These are phyloP conservation scores for Penicillium roqueforti DNA, from an alignment of 495 filamentous ascomycete species.

Conservation along the genomic window DNA sequence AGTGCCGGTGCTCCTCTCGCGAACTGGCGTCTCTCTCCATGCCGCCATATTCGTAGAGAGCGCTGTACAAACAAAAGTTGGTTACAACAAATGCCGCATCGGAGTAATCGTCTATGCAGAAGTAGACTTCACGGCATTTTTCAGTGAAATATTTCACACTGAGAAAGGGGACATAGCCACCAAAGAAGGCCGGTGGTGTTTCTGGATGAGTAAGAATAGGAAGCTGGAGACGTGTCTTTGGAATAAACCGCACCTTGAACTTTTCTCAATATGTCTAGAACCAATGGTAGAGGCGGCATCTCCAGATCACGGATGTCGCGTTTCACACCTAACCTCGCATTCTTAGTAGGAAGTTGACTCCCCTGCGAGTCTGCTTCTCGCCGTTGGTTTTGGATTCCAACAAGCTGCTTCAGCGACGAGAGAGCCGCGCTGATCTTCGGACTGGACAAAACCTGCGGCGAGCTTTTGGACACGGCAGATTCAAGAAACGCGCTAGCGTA, in stretches of 20 bases:
- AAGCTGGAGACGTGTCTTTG: not conserved
- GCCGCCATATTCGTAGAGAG: conserved; percentile 50
- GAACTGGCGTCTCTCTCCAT: conserved; percentile 23
- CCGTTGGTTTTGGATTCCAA: conserved; percentile 44
- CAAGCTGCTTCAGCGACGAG: conserved; percentile 54
- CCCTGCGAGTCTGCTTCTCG: conserved; percentile 36
- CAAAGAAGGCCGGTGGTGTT: conserved; percentile 20
- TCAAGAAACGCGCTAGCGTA: conserved; percentile 62
- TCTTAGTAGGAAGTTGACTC: conserved; percentile 40
- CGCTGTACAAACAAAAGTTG: conserved; percentile 52
- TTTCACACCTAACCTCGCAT: conserved; percentile 35
- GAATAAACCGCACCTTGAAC: conserved; percentile 38
- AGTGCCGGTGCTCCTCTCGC: conserved; percentile 35
- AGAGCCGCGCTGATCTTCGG: conserved; percentile 55
- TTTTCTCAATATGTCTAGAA: conserved; percentile 47
- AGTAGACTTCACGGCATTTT: conserved; percentile 57
- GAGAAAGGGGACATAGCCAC: conserved; percentile 38
- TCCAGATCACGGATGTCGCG: conserved; percentile 44
- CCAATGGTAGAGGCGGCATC: conserved; percentile 51
- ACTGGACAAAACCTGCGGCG: conserved; percentile 40
- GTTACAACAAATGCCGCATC: conserved; percentile 53
- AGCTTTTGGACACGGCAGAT: conserved; percentile 52
- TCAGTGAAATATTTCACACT: conserved; percentile 52
- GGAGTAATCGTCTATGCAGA: conserved; percentile 53
- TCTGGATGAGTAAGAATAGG: conserved; percentile 15